phyloP scores from a whole-genome alignment of 2,329 filamentous ascomycete species.

The Sphaerulina populicola region DNA sequence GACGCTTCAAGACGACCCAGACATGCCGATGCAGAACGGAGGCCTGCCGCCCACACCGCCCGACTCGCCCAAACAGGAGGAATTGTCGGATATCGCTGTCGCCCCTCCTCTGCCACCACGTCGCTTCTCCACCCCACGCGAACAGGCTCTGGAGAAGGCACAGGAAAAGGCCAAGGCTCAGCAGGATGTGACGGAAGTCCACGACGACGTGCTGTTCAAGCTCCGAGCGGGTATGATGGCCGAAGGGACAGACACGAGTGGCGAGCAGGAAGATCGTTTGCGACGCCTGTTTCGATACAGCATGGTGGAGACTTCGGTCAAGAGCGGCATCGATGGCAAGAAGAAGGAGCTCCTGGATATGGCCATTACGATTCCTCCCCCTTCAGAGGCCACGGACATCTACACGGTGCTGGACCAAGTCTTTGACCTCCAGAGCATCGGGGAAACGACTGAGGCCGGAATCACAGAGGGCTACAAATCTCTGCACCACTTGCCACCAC shows the following conservation, averaged over 20 bases:
- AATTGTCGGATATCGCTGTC: slow-evolving; percentile 24
- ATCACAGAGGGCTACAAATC: slow-evolving; percentile 55
- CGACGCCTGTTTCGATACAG: slow-evolving; percentile 27
- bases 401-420: slow-evolving; percentile 78
- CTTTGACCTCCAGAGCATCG: slow-evolving; percentile 71
- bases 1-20: slow-evolving; percentile 23
- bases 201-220: slow-evolving; percentile 83
- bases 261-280: slow-evolving; percentile 63
- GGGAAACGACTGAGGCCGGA: slow-evolving; percentile 49
- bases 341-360: slow-evolving; percentile 31
- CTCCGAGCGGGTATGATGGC: slow-evolving; percentile 81
- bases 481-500: slow-evolving; percentile 57
- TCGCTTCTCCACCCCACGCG: slow-evolving; percentile 22
- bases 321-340: slow-evolving; percentile 17
- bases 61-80: slow-evolving; percentile 33
- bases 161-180: slow-evolving; percentile 55
- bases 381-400: slow-evolving; percentile 54
- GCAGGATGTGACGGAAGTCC: slow-evolving; percentile 93
- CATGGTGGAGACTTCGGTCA: slow-evolving; percentile 19
- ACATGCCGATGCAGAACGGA: slow-evolving; percentile 21
- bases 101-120: slow-evolving; percentile 47
- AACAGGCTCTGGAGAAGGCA: slow-evolving; percentile 40
- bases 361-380: slow-evolving; percentile 59
- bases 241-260: slow-evolving; percentile 52
- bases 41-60: slow-evolving; percentile 27